Base-by-base conservation (phyloP, 1,284 basidiomycete species). In the Peniophora sp. region DNA sequence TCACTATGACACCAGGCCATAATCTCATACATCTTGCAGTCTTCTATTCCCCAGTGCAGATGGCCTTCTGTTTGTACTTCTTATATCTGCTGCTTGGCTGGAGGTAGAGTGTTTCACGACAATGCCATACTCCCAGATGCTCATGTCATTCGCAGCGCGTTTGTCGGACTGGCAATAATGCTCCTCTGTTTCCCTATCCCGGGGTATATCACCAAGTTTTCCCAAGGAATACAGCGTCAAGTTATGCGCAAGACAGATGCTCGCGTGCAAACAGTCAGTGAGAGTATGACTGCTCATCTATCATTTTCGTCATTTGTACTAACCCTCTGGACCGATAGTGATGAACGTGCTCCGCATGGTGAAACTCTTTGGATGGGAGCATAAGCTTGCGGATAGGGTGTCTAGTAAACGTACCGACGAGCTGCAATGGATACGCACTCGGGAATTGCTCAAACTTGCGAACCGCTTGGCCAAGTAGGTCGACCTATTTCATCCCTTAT, bases 331-430 rank as follows among this genome's bases (percentile, higher is more conserved):
- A 2, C 3, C 16, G 5, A 8, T 47, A 65, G 70, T 61, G 34
- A 65, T 72, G 68, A 67, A 61, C 48, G 65, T 72, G 39, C 57
- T 73, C n/a, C 67, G 78, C 43, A 79, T 80, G 69, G 65, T 78
- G 63, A 81, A 82, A 64, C 70, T 82, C 58, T 83, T 83, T 56
- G 80, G 72, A 1, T 80, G 78, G 78, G 78, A 81, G 55, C 66
- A 65, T 10, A 67, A 70, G 52, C 70, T 77, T 52, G 68, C 70
- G 45, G 62, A 65, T 8, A 65, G 72, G 39, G 59, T 80, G 16
- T 63, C 68, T 3, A 68, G 67, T 49, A 77, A 75, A 68, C 66
- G 78, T 24, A 77, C 82, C 50, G 70, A 71, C 3, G 85, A 89
- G 64, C 63, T 89, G 16, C 54, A 56, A 0, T 73, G 66, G 58